A percentile compares a stretch with the other conserved stretches of the same genome.
Conservation (phyloP, 2,329 filamentous ascomycete species). For the Drechmeria coniospora region DNA sequence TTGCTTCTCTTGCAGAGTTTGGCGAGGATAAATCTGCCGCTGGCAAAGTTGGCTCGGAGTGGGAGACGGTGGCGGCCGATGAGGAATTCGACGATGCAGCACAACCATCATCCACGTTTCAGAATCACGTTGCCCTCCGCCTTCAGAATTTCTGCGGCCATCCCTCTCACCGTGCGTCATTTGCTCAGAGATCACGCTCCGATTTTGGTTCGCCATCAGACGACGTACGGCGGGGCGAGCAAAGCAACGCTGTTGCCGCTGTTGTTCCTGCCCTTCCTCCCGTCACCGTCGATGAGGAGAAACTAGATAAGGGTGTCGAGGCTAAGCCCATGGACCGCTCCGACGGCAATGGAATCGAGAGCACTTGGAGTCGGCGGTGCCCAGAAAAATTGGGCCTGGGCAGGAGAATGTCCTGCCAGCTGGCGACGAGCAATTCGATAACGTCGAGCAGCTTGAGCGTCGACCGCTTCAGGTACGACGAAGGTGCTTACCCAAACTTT, state of each 20-base stretch:
- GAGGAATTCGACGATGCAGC: conserved; percentile 8
- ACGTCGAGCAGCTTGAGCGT: conserved; percentile 19
- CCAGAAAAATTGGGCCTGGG: conserved; percentile 1
- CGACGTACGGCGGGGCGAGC: too few species aligned
- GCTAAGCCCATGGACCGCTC: background rate
- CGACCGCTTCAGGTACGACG: conserved; percentile 32
- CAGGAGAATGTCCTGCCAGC: background rate
- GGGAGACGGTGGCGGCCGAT: conserved; percentile 14
- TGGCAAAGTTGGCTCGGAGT: too few species aligned
- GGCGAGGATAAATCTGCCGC: conserved; percentile 8
- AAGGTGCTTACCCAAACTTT: conserved; percentile 20
- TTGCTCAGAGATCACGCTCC: background rate
- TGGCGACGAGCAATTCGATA: conserved; percentile 9
- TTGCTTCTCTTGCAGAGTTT: too few species aligned
- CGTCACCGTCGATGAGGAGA: conserved; percentile 1
- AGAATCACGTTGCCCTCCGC: background rate
- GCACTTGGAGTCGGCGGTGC: background rate
- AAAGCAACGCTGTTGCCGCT: background rate
- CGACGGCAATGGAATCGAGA: background rate
- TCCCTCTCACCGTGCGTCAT: too few species aligned
- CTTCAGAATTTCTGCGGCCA: background rate
- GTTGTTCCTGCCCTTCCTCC: background rate
- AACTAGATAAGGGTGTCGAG: background rate
- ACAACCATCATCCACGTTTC: background rate
- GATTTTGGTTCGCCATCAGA: too few species aligned